phyloP scores from a whole-genome alignment of 148 eudicot genomes.

The Diospyros lotus region DNA sequence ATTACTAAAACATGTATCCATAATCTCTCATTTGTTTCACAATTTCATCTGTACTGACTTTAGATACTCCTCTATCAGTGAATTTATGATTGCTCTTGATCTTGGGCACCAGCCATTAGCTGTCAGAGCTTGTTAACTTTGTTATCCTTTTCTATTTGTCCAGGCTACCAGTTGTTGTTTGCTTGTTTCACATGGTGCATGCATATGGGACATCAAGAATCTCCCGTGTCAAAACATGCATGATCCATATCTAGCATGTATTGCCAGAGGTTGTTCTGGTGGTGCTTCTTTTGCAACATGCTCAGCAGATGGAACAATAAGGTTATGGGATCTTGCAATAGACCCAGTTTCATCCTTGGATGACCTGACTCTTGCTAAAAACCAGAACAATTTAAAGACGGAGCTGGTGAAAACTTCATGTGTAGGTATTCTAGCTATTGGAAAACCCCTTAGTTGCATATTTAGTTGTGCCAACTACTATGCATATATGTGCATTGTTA shows the following conservation, averaged over 20 bases:
- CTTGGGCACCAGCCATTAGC: background rate
- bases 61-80: background rate
- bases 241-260: conserved; percentile 47
- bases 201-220: conserved; percentile 49
- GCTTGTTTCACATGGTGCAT: conserved; percentile 53
- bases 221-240: conserved; percentile 50
- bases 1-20: background rate
- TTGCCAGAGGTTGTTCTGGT: conserved; percentile 51
- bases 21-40: background rate
- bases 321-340: conserved; percentile 47
- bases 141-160: conserved; percentile 14
- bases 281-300: conserved; percentile 67
- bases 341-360: conserved; percentile 23
- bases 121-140: background rate
- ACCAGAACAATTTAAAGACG: conserved; percentile 7
- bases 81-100: background rate
- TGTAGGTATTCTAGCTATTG: conserved; percentile 28
- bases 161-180: conserved; percentile 52
- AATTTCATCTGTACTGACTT: background rate
- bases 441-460: background rate
- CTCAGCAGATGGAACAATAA: conserved; percentile 54
- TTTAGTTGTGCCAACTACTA: background rate
- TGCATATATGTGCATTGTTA: background rate
- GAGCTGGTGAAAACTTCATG: conserved; percentile 18
- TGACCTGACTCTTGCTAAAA: conserved; percentile 14